These are phyloP conservation scores for Leptodermis oblonga DNA, from an alignment of 257 asterid species.

Conservation along the genomic window DNA sequence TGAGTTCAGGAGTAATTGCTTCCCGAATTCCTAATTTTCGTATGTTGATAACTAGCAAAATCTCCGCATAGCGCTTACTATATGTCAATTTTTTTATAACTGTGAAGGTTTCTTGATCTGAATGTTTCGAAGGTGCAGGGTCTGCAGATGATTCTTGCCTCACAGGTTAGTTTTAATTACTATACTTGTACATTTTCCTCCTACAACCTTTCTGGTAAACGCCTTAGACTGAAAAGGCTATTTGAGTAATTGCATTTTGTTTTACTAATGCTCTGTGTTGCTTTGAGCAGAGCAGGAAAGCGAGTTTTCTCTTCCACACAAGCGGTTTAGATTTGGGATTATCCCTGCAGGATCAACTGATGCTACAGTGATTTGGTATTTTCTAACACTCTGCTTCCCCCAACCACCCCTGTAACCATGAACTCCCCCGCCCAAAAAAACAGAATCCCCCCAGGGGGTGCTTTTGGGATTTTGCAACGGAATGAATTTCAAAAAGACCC, in stretches of 20 bases:
- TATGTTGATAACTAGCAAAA: slow-evolving; percentile 33
- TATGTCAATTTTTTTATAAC: slow-evolving; percentile 12
- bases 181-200: slow-evolving; percentile 1
- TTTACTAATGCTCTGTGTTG: slow-evolving; percentile 22
- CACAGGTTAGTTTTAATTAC: slow-evolving; percentile 27
- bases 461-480: not conserved
- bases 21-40: slow-evolving; percentile 41
- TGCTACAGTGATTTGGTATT: slow-evolving; percentile 86
- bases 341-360: slow-evolving; percentile 99
- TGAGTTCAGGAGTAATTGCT: slow-evolving; percentile 36
- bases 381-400: slow-evolving; percentile 16
- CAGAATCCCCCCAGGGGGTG: too few relatives aligned
- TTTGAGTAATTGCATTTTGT: slow-evolving; percentile 9
- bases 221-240: too few relatives aligned
- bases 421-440: too few relatives aligned
- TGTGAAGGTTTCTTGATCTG: slow-evolving; percentile 23
- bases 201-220: not conserved
- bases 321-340: slow-evolving; percentile 79
- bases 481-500: not conserved
- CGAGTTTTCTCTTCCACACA: slow-evolving; percentile 62
- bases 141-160: slow-evolving; percentile 25
- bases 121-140: slow-evolving; percentile 34
- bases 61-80: slow-evolving; percentile 12
- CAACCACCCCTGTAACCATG: too few relatives aligned
- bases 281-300: slow-evolving; percentile 49